Evolutionary conservation across 2,329 filamentous ascomycete genomes (phyloP), one percentile per base, ranked within the genome.

Genomic region (Dothideomycetes sp.): DNA sequence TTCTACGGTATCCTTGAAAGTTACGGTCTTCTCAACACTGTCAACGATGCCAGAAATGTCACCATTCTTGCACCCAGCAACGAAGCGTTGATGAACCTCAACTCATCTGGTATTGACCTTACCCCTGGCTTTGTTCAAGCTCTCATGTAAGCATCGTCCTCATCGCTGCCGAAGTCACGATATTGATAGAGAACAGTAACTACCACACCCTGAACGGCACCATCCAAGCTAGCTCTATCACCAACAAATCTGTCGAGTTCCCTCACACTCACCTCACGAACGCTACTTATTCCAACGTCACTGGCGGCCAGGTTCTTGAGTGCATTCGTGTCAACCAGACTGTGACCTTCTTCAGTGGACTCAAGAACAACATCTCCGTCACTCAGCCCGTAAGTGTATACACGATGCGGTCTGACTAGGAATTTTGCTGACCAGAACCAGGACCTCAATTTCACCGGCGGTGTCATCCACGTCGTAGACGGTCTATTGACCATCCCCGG

Each of bases 141-240:
- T 4, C 54, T 78, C 19, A 56, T 80, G 16, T 32, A 17, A 17
- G 13, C n/a, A 11, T 9, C 8, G 16, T 8, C 8, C 9, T 30
- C 7, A 7, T 6, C 13, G 11, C 8, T 33, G 15, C 6, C 13
- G 12, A 15, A 16, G 10, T 11, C 13, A 25, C 11, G n/a, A 35
- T 25, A 24, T 19, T 15, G 10, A 35, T 8, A 5, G 5, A 5
- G 9, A 9, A 17, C 19, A 35, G 33, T 9, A 61, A 57, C 41
- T 80, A 80, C 55, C 76, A 80, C 52, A 65, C 78, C 15, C 55
- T 80, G 6, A 68, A 72, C 43, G 75, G 74, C 25, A 67, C 64
- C 1, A 66, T 69, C 47, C 49, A 43, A 4, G 53, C 64, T 1
- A 50, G 49, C 4, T 53, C 59, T 4, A 58, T 68, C 41, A 60